These are phyloP conservation scores for Exophiala dermatitidis DNA, from an alignment of 2,329 filamentous ascomycete genomes.

Conservation along the genomic window DNA sequence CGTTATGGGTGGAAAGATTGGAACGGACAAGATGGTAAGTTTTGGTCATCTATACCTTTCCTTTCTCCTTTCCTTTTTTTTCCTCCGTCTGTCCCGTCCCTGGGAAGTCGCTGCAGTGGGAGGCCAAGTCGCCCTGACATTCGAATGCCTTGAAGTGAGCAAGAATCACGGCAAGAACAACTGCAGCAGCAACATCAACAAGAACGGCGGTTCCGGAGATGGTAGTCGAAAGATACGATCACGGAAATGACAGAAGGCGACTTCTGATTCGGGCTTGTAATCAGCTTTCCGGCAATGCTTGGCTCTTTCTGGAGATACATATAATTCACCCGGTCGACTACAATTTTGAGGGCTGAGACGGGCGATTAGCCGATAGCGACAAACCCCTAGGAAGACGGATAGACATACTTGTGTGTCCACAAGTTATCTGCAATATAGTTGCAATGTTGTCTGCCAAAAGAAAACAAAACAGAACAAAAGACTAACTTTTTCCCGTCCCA, in stretches of 20 bases:
- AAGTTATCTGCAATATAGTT: too few species aligned
- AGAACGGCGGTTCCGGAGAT: neutral
- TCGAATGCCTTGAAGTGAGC: conserved; percentile 20
- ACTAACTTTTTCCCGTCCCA: conserved; percentile 19
- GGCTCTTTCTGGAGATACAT: too few species aligned
- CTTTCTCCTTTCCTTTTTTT: conserved; percentile 13
- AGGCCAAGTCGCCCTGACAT: neutral
- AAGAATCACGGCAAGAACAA: conserved; percentile 8
- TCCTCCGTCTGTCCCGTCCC: conserved; percentile 13
- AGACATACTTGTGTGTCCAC: too few species aligned
- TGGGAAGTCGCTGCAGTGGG: conserved; percentile 8
- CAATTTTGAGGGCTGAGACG: too few species aligned
- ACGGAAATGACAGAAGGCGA: neutral
- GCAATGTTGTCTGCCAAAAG: too few species aligned
- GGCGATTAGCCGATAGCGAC: too few species aligned
- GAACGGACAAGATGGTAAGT: conserved; percentile 62
- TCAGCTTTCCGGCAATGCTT: too few species aligned
- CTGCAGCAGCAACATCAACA: neutral
- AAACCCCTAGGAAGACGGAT: too few species aligned
- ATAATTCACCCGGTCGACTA: too few species aligned
- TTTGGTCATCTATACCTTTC: neutral
- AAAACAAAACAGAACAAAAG: neutral
- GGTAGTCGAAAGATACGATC: conserved; percentile 1
- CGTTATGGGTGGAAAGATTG: conserved; percentile 67
- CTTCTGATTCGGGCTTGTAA: too few species aligned